Base-by-base conservation (phyloP, 768 basidiomycete species). In the Suillus clintonianus region DNA sequence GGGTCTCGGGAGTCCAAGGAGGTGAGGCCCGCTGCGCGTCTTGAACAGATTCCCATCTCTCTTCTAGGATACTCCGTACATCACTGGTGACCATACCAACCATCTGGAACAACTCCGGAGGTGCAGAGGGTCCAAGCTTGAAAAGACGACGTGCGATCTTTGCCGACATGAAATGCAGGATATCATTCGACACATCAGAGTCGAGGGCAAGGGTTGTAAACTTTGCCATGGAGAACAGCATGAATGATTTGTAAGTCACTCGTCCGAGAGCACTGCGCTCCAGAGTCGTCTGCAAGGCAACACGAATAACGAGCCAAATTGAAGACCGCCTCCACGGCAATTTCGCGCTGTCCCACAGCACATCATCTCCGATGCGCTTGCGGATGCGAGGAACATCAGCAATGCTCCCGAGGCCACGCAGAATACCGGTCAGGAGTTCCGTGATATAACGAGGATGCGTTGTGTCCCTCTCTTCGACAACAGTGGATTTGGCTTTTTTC, bases 281-380 rank as follows among this genome's bases (percentile, higher is more conserved):
- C 32, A 78, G 68, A 0, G 78, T 74, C 0, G 76, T 81, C 27
- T 27, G 27, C 4, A 27, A 27, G 27, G 4, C 27, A 27, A 27
- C 27, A 4, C 27, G 27, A 27, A 27, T 27, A 4, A 27, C 27
- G 4, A 27, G 27, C 27, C 27, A 27, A 4, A 27, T 2, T 27
- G 27, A 4, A 27, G 27, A 27, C 27, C 27, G 27, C 27, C 27
- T 27, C 27, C 27, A 27, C 27, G 27, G 27, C 11, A 76, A 71
- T 36, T 65, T 58, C 2, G 79, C 72, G 24, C 73, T 62, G 5
- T 74, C 45, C 80, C 82, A 82, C 2, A 82, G 71, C 3, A 84
- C 79, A 27, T 86, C 81, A 58, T 86, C 84, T 7, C 73, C 75
- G 0, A 84, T 73, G 9, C 81, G 80, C 67, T 86, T 86, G 14